A percentile compares a stretch with the other conserved stretches of the same genome.
These are phyloP conservation scores for Avena sativa DNA, from an alignment of 176 grass and related monocot genomes.

Conservation along the genomic window DNA sequence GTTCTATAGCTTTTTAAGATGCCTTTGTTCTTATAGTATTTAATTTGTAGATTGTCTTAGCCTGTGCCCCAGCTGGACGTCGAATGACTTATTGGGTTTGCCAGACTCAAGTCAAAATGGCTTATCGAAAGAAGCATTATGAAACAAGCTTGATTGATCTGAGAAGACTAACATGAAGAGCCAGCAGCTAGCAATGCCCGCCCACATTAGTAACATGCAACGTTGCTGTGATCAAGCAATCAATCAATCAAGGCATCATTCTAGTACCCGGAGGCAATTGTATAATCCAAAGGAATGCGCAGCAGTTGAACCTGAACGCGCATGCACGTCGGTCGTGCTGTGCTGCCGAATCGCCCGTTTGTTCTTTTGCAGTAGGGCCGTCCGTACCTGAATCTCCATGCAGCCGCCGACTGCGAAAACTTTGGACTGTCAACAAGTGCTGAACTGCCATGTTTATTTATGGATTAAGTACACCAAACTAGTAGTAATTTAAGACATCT, in stretches of 20 bases:
- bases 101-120: constrained; percentile 21
- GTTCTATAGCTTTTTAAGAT: not conserved
- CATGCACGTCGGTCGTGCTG: constrained; percentile 16
- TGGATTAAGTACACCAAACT: constrained; percentile 48
- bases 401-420: constrained; percentile 28
- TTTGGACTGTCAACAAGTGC: not conserved
- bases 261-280: not conserved
- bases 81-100: not conserved
- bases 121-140: not conserved
- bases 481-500: not conserved
- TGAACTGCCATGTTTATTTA: constrained; percentile 29
- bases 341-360: not conserved
- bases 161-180: constrained; percentile 24
- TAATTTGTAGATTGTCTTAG: not conserved
- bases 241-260: not conserved
- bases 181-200: constrained; percentile 41
- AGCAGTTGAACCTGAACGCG: not conserved
- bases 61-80: not conserved
- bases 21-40: too few relatives aligned
- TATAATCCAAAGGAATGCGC: constrained; percentile 34
- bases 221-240: not conserved
- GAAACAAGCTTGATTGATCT: constrained; percentile 3
- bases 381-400: constrained; percentile 19
- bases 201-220: constrained; percentile 25
- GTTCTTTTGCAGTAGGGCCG: constrained; percentile 36